These are phyloP conservation scores for Ottelia alismoides DNA, from an alignment of 106 monocot genomes.

Conservation along the genomic window DNA sequence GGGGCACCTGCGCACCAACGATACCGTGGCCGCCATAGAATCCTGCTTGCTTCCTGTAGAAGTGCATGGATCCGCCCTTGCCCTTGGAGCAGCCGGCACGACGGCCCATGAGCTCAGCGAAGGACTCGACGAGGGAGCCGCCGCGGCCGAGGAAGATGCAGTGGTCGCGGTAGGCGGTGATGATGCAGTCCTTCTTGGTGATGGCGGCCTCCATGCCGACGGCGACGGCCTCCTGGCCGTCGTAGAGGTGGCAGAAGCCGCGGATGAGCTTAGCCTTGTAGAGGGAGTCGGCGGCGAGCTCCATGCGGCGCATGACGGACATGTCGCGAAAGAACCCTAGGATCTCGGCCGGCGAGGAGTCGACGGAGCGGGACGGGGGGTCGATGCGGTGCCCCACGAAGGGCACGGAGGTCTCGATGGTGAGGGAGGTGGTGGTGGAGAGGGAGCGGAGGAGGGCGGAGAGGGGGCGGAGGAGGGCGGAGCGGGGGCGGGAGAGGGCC, in stretches of 20 bases:
- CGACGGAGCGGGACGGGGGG: constrained; percentile 2
- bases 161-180: too few species aligned
- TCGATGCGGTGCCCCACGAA: too few species aligned
- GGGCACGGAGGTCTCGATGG: too few species aligned
- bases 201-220: constrained; percentile 73
- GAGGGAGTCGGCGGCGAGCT: constrained; percentile 78
- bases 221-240: constrained; percentile 67
- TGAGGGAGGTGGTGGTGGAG: too few species aligned
- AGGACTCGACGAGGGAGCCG: constrained; percentile 35
- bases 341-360: constrained; percentile 22
- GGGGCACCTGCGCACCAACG: too few species aligned
- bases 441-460: too few species aligned
- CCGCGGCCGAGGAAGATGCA: too few species aligned
- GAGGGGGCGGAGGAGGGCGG: too few species aligned
- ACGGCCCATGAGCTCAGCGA: constrained; percentile 66
- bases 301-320: constrained; percentile 53
- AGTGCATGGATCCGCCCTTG: constrained; percentile 87
- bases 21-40: too few species aligned
- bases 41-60: constrained; percentile 69
- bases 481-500: too few species aligned
- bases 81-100: constrained; percentile 39
- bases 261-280: too few species aligned
- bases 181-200: constrained; percentile 40
- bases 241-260: constrained; percentile 71
- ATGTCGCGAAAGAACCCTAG: constrained; percentile 49